Evolutionary conservation across 2,329 filamentous ascomycete genomes (phyloP), one percentile per base, ranked within the genome.

Genomic region (Chaetomiaceae sp.): DNA sequence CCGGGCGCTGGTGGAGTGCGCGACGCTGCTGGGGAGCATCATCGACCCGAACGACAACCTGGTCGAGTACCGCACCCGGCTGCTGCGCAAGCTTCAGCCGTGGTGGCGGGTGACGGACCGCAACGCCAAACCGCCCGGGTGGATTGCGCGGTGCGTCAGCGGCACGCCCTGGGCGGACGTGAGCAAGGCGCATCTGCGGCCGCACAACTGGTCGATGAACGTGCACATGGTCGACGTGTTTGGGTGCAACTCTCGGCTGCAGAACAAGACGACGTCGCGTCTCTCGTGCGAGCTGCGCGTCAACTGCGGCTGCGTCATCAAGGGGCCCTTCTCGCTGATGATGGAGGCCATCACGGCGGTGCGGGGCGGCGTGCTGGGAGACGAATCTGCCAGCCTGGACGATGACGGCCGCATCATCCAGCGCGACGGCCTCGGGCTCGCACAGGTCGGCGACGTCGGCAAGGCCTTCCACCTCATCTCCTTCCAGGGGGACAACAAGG

Each of bases 391-490:
- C 10, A 17, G 14, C n/a, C 17, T 55, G 30, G 58, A 58, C 41
- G 8, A 27, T 2, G 56, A 62, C 31, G 51, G 48, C 34, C 37
- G 62, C 4, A 62, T 63, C 27, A 41, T 40, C 2, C 44, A 62
- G 23, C 53, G 52, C 13, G 62, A 63, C 31, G 61, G 61, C 4
- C 38, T 63, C 1, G 61, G 61, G 3, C 42, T 63, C 10, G 55
- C 61, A 12, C 61, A 63, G 47, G 57, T 59, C n/a, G 60, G 61
- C 10, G 62, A 63, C 25, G 51, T 60, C 16, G 58, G 53, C 38
- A 58, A 53, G 55, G 55, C 53, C 2, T 63, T 60, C 49, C 48
- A 60, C 21, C 27, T 63, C 4, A 52, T 63, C 10, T 56, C 60
- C 0, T 63, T 63, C 35, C 55, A 51, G 2, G 62, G 60, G 10